Evolutionary conservation across 139 green algal species (phyloP).

Genomic region (Coccomyxa sp.): DNA sequence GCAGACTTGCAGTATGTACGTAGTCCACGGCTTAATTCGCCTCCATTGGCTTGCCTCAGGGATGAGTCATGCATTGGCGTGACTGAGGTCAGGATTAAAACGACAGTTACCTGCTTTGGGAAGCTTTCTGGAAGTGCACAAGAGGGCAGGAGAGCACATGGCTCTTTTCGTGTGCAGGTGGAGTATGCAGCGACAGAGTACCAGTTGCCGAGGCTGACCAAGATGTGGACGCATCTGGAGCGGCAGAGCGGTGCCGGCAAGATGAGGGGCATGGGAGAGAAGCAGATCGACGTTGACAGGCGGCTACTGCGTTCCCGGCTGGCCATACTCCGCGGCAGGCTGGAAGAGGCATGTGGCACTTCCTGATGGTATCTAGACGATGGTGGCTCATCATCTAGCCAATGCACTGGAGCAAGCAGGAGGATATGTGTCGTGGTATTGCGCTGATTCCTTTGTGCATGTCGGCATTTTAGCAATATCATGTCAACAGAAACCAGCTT

Average conservation of each 20-base stretch:
- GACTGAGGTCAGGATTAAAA: not conserved
- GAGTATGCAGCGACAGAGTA: conserved; percentile 91
- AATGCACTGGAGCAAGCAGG: no score
- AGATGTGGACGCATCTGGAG: conserved; percentile 98
- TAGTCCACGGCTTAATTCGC: not conserved
- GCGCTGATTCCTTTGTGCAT: no score
- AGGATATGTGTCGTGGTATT: no score
- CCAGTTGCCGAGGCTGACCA: conserved; percentile 91
- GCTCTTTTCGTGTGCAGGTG: conserved; percentile 53
- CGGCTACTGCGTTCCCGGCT: conserved; percentile 68
- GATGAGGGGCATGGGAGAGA: conserved; percentile 89
- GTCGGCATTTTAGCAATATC: no score
- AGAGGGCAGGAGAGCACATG: no score
- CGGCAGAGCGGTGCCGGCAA: conserved; percentile 74
- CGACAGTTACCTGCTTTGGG: not conserved
- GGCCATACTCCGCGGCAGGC: conserved; percentile 46
- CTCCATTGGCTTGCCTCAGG: no score
- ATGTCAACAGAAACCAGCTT: no score
- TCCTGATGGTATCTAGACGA: not conserved
- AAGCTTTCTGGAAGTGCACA: no score
- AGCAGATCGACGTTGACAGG: conserved; percentile 98
- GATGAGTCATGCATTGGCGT: not conserved
- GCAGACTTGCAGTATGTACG: not conserved
- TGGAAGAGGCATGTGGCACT: conserved; percentile 58
- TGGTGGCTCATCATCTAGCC: no score